These are phyloP conservation scores for Paralagenidium karlingii DNA, from an alignment of 352 stramenopile species.

Conservation along the genomic window DNA sequence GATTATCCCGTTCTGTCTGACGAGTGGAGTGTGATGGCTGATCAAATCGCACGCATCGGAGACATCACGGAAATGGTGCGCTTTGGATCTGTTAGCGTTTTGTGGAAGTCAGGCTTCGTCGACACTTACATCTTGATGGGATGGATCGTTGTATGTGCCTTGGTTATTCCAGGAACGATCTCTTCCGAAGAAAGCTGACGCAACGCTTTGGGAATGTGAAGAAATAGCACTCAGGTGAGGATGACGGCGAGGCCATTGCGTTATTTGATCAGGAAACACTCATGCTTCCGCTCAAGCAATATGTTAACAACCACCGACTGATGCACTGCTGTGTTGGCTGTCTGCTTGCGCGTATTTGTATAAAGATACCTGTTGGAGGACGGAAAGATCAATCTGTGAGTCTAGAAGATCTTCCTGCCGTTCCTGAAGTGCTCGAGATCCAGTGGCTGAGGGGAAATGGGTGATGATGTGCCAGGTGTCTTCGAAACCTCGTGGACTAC, in stretches of 20 bases:
- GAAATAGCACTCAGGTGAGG: constrained; percentile 65
- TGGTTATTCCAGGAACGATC: constrained; percentile 32
- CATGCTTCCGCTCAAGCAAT: no score
- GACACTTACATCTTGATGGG: neutral
- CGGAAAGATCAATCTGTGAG: constrained; percentile 84
- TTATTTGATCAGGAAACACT: no score
- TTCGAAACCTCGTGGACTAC: constrained; percentile 74
- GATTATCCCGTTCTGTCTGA: constrained; percentile 82
- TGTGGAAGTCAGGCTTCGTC: no score
- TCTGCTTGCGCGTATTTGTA: constrained; percentile 2
- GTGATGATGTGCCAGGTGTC: constrained; percentile 22
- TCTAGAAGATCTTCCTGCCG: no score
- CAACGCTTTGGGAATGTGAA: constrained; percentile 86
- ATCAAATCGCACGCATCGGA: constrained; percentile 79
- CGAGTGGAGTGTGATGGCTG: constrained; percentile 81
- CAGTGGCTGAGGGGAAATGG: neutral
- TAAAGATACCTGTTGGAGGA: constrained; percentile 81
- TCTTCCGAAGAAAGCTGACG: constrained; percentile 71
- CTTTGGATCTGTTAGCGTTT: no score
- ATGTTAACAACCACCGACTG: no score
- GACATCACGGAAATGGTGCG: constrained; percentile 82
- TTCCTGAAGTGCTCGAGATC: no score
- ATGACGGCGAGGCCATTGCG: no score
- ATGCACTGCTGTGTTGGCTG: neutral
- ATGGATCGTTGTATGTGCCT: neutral